phyloP scores from a whole-genome alignment of 352 stramenopile genomes.

The Pythium utonaiense region DNA sequence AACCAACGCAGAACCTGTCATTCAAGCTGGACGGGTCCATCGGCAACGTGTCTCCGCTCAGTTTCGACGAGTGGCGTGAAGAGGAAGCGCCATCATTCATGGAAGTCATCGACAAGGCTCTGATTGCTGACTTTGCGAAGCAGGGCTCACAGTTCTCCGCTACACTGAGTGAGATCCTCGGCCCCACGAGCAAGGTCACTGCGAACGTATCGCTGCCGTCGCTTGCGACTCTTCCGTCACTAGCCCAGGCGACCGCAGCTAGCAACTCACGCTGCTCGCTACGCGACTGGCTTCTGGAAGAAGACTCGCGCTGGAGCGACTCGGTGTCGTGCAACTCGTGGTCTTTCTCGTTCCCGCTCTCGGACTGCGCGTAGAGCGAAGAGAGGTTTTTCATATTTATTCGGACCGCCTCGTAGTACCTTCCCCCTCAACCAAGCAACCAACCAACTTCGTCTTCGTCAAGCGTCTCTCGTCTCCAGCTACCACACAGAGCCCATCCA shows the following conservation, averaged over 20 bases:
- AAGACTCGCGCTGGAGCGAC: slow-evolving; percentile 54
- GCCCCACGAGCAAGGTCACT: neutral
- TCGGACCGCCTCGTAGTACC: neutral
- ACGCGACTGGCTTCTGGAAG: slow-evolving; percentile 54
- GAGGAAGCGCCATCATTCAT: slow-evolving; percentile 27
- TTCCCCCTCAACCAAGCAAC: too few species aligned
- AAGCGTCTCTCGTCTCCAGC: neutral
- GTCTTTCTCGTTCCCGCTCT: slow-evolving; percentile 51
- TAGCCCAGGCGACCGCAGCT: slow-evolving; percentile 6
- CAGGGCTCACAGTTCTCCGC: slow-evolving; percentile 26
- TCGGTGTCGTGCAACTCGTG: slow-evolving; percentile 48
- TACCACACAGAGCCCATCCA: too few species aligned
- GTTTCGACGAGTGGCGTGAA: slow-evolving; percentile 64
- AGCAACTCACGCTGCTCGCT: slow-evolving; percentile 39
- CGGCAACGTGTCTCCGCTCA: slow-evolving; percentile 41
- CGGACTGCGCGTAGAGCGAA: slow-evolving; percentile 33
- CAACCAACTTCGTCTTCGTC: neutral
- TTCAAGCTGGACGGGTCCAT: slow-evolving; percentile 10
- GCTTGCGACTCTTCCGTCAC: neutral
- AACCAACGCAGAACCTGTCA: slow-evolving; percentile 1
- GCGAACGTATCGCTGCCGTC: neutral
- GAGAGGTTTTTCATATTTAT: neutral
- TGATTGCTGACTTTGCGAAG: slow-evolving; percentile 45
- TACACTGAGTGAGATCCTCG: slow-evolving; percentile 18
- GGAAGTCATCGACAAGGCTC: slow-evolving; percentile 42